These are phyloP conservation scores for Pseudonectria foliicola DNA, from an alignment of 2,329 filamentous ascomycete genomes.

Conservation along the genomic window DNA sequence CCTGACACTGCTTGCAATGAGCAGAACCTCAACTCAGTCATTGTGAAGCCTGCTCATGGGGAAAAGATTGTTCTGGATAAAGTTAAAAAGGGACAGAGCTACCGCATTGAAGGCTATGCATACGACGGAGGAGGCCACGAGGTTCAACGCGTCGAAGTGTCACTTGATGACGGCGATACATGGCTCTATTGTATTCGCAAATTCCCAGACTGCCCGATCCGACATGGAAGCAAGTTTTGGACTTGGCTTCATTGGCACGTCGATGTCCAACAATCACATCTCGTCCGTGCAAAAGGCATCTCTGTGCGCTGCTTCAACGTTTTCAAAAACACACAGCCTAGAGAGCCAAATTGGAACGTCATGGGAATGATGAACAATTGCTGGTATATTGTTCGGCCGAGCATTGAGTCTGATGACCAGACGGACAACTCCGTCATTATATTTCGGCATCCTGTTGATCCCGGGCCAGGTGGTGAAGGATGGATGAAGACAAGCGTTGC, in stretches of 20 bases:
- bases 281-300: constrained; percentile 36
- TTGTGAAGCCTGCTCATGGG: constrained; percentile 37
- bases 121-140: constrained; percentile 44
- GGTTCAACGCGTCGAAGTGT: constrained; percentile 42
- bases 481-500: constrained; percentile 45
- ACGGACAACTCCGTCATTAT: constrained; percentile 24
- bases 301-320: constrained; percentile 41
- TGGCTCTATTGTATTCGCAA: constrained; percentile 29
- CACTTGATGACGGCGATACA: constrained; percentile 36
- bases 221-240: constrained; percentile 48
- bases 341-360: constrained; percentile 39
- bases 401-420: constrained; percentile 28
- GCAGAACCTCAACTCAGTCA: constrained; percentile 42
- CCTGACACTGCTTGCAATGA: constrained; percentile 41
- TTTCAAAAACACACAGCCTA: constrained; percentile 44
- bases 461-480: constrained; percentile 35
- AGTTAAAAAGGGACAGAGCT: constrained; percentile 31
- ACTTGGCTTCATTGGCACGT: constrained; percentile 47
- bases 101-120: constrained; percentile 39
- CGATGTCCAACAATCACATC: constrained; percentile 37
- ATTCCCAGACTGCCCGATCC: constrained; percentile 40
- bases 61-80: constrained; percentile 33
- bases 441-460: constrained; percentile 41
- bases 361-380: constrained; percentile 50
- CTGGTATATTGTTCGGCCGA: constrained; percentile 38